These are phyloP conservation scores for Arachnomyces sp. DNA, from an alignment of 2,329 filamentous ascomycete species.

Conservation along the genomic window DNA sequence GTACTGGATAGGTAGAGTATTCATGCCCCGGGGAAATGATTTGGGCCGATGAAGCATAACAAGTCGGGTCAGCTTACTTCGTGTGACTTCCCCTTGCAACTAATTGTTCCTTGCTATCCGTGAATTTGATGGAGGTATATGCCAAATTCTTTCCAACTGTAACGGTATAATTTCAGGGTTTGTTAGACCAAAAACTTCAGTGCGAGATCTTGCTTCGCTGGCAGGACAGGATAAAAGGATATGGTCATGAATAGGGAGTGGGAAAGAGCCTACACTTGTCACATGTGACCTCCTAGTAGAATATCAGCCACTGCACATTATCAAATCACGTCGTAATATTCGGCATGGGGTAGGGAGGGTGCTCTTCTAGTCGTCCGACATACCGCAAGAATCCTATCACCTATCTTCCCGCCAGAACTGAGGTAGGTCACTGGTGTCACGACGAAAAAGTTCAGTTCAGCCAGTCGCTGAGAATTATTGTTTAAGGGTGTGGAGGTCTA, in stretches of 20 bases:
- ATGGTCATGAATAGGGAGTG: background rate
- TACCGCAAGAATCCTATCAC: slow-evolving; percentile 51
- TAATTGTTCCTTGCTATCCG: slow-evolving; percentile 51
- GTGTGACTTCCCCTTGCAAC: slow-evolving; percentile 62
- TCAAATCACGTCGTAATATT: background rate
- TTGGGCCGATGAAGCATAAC: background rate
- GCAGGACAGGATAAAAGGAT: background rate
- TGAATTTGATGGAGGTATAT: slow-evolving; percentile 56
- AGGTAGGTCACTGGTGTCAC: slow-evolving; percentile 51
- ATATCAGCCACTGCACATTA: slow-evolving; percentile 12
- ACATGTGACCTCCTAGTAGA: slow-evolving; percentile 50
- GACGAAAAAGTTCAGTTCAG: background rate
- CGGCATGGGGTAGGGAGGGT: too few relatives aligned
- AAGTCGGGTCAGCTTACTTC: slow-evolving; percentile 40
- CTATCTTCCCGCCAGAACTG: slow-evolving; percentile 55
- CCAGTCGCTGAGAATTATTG: background rate
- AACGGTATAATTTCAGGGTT: slow-evolving; percentile 1
- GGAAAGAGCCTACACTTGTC: slow-evolving; percentile 51
- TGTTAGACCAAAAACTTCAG: background rate
- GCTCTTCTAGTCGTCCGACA: slow-evolving; percentile 13
- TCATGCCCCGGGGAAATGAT: too few relatives aligned
- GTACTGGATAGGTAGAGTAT: background rate
- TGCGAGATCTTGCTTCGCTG: background rate
- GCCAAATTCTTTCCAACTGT: slow-evolving; percentile 59
- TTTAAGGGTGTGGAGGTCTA: background rate